Percentiles rank a stretch among this genome's conserved stretches.
Evolutionary conservation across 495 filamentous ascomycete genomes (phyloP).

Genomic region (Sordaria brevicollis): DNA sequence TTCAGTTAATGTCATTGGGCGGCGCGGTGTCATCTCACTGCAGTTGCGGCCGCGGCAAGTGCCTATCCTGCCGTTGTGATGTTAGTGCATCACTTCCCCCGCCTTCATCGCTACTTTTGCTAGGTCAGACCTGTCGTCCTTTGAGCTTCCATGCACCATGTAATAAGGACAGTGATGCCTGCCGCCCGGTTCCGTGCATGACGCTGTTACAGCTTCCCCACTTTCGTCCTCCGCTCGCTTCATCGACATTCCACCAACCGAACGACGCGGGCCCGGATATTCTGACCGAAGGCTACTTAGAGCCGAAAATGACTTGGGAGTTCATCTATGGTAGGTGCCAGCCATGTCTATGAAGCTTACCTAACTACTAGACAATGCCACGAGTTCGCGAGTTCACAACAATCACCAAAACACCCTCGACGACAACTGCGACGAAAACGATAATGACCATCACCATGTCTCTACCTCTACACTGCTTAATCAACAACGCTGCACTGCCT

Average conservation of each 20-base stretch:
- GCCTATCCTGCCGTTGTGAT: background rate
- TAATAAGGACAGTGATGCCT: background rate
- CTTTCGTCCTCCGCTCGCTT: background rate
- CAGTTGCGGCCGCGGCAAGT: background rate
- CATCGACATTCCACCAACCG: background rate
- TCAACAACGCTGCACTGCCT: too few species aligned
- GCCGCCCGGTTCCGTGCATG: background rate
- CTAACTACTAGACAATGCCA: background rate
- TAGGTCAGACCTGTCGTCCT: background rate
- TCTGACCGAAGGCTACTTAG: background rate
- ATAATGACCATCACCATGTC: background rate
- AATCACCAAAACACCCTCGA: too few species aligned
- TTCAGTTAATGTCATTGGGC: background rate
- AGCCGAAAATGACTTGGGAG: background rate
- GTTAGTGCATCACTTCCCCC: background rate
- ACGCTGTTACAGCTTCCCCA: background rate
- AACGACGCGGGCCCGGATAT: background rate
- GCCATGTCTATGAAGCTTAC: background rate
- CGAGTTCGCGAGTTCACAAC: background rate
- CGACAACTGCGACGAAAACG: background rate
- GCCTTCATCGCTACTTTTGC: background rate
- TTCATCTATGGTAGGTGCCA: background rate
- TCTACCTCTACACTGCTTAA: too few species aligned
- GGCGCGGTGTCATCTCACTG: background rate
- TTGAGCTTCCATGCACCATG: background rate